Base-by-base conservation (phyloP, 768 basidiomycete genomes). In the Auriscalpium orientale region DNA sequence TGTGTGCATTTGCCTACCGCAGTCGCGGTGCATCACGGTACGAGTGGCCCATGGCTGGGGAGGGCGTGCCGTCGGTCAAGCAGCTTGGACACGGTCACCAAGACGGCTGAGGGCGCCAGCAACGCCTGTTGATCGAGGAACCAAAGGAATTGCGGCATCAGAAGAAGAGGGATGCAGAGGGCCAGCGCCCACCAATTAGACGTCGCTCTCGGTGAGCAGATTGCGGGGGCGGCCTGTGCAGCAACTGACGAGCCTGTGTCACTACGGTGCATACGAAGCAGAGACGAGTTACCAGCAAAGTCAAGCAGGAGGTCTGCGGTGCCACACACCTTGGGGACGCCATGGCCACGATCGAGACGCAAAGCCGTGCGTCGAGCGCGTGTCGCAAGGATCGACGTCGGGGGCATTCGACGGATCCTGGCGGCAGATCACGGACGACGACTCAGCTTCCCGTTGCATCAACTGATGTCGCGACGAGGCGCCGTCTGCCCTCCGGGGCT, bases 71-170 rank as follows among this genome's bases (percentile, higher is more conserved):
- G 28, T 18, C 44, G 43, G 43, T 21, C 21, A 38, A 53, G 51
- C 34, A 56, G 50, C 58, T 37, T 61, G 40, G 60, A 56, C 60
- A 61, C 60, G 58, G 58, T 61, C 60, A 61, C 60, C 51, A 56
- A 20, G 60, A 59, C 53, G 33, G 20, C 20, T 37, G 38, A 35
- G 52, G 20, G 21, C 13, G 35, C 45, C 53, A 46, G 45, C 46
- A 51, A 53, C 50, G 50, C 20, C 18, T 47, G 20, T 22, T 54
- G 57, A 61, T 61, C 60, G 57, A 54, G 58, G 46, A 43, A 13
- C 40, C 7, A 8, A 3, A 43, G 38, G 3, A 18, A 13, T 18
- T 43, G 40, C 18, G 15, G 40, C 49, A 51, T 40, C 58, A 53
- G 56, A 57, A 59, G 51, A 46, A 53, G 49, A 50, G 7, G 28